Base-by-base conservation (phyloP, 2,329 filamentous ascomycete species). In the Coleophoma cylindrospora region DNA sequence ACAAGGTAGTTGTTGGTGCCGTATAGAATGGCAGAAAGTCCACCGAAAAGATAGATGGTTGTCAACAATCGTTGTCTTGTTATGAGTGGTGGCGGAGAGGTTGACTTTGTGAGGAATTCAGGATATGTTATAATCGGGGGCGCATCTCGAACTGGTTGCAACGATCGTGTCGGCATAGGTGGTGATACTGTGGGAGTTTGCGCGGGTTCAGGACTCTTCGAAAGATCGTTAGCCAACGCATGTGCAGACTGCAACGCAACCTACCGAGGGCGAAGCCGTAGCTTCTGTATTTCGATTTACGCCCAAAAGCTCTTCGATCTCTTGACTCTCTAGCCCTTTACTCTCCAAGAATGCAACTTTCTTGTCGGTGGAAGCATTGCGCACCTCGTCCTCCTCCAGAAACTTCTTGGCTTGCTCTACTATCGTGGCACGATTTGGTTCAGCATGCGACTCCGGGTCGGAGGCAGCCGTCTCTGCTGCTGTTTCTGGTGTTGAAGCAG, bases 321-420 rank as follows among this genome's bases (percentile, higher is more conserved):
- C 83, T 33, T 77, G 74, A 4, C 78, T 71, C 3, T 70, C 71
- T 8, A 96, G 71, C 3, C 89, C 89, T 66, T 96, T 96, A 46
- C 80, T 81, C 61, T 84, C 77, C 1, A 96, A 71, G 59, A 96
- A 96, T 8, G 80, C 78, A 17, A 79, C 73, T 71, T 95, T 95
- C 68, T 83, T 84, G 50, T 89, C 85, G 41, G 76, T 75, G 0
- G 86, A 75, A 34, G 86, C 82, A 66, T 85, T 72, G 51, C 79
- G 81, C 50, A 96, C 87, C 17, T 77, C 74, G 8, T 87, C 82
- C 53, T 95, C 86, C 46, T 87, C 74, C 4, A 96, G 77, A 63
- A 96, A 96, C 48, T 75, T 80, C 40, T 79, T 76, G 27, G 91
- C 90, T 63, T 90, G 81, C 14, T 89, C 81, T 34, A 88, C 62